A percentile compares a stretch with the other conserved stretches of the same genome.
Evolutionary conservation across 2,329 filamentous ascomycete species (phyloP).

Genomic region (Elsinoe australis): DNA sequence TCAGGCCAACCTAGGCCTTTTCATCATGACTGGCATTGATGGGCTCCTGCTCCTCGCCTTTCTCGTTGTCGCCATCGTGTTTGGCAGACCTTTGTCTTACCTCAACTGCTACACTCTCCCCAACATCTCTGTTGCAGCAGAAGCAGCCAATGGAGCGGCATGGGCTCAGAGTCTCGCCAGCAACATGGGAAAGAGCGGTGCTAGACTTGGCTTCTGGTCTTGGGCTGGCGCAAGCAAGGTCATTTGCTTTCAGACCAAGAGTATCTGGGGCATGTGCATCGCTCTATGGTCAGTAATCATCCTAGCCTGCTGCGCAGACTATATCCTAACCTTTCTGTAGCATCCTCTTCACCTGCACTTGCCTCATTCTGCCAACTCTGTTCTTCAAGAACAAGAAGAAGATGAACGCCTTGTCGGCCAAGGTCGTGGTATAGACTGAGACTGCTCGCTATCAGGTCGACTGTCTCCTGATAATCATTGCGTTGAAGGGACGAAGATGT

Average conservation of each 20-base stretch:
- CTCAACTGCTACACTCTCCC: slow-evolving; percentile 60
- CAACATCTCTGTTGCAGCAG: slow-evolving; percentile 38
- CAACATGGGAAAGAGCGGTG: slow-evolving; percentile 46
- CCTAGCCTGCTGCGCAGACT: not conserved
- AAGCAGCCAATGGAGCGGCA: slow-evolving; percentile 43
- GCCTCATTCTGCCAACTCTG: slow-evolving; percentile 40
- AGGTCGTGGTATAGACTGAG: slow-evolving; percentile 2
- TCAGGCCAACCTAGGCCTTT: slow-evolving; percentile 65
- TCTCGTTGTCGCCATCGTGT: slow-evolving; percentile 65
- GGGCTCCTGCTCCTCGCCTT: slow-evolving; percentile 64
- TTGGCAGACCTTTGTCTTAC: slow-evolving; percentile 74
- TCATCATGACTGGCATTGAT: slow-evolving; percentile 63
- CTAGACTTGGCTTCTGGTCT: slow-evolving; percentile 42
- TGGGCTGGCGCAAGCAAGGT: slow-evolving; percentile 55
- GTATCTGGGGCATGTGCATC: slow-evolving; percentile 79
- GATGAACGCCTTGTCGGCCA: slow-evolving; percentile 6
- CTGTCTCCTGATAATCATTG: not conserved
- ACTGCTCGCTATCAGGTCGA: not conserved
- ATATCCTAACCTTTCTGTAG: slow-evolving; percentile 22
- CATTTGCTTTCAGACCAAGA: slow-evolving; percentile 77
- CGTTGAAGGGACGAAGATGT: not conserved
- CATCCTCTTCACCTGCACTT: slow-evolving; percentile 41
- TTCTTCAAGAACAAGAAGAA: slow-evolving; percentile 45
- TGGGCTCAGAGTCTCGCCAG: slow-evolving; percentile 47
- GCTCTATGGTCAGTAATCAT: slow-evolving; percentile 54